Conservation (phyloP, 1,284 basidiomycete genomes). For the Leccinum solheimii region DNA sequence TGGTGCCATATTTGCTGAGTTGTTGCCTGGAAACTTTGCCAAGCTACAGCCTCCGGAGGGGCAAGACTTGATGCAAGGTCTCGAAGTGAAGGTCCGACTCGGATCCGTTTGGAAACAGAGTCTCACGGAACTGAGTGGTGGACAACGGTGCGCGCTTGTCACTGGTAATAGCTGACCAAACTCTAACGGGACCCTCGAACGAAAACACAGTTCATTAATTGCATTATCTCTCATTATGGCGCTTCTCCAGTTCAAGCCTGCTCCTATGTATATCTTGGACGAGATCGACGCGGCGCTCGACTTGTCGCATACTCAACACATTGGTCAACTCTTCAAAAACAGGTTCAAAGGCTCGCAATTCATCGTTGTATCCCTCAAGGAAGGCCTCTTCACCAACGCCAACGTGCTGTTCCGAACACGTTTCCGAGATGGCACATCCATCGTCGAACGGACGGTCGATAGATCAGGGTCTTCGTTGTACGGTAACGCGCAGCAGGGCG, state of each 20-base stretch:
- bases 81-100: slow-evolving; percentile 96
- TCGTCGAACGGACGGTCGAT: slow-evolving; percentile 80
- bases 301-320: slow-evolving; percentile 95
- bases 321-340: slow-evolving; percentile 93
- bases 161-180: neutral
- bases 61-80: slow-evolving; percentile 89
- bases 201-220: slow-evolving; percentile 77
- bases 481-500: slow-evolving; percentile 16
- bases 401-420: slow-evolving; percentile 94
- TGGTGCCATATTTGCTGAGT: slow-evolving; percentile 93
- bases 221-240: slow-evolving; percentile 98
- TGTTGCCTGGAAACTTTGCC: slow-evolving; percentile 95
- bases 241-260: slow-evolving; percentile 96
- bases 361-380: slow-evolving; percentile 97
- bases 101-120: slow-evolving; percentile 98
- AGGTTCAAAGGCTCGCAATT: slow-evolving; percentile 99
- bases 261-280: slow-evolving; percentile 99
- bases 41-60: slow-evolving; percentile 94
- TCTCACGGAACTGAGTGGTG: slow-evolving; percentile 95
- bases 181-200: slow-evolving; percentile 3
- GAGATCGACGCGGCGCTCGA: slow-evolving; percentile 98
- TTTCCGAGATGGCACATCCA: slow-evolving; percentile 90
- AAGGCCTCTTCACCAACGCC: slow-evolving; percentile 96
- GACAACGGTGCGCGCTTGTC: slow-evolving; percentile 73
- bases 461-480: slow-evolving; percentile 52